A percentile compares a stretch with the other conserved stretches of the same genome.
Conservation (phyloP, 805 yeast species). For the Priceomyces castillae region DNA sequence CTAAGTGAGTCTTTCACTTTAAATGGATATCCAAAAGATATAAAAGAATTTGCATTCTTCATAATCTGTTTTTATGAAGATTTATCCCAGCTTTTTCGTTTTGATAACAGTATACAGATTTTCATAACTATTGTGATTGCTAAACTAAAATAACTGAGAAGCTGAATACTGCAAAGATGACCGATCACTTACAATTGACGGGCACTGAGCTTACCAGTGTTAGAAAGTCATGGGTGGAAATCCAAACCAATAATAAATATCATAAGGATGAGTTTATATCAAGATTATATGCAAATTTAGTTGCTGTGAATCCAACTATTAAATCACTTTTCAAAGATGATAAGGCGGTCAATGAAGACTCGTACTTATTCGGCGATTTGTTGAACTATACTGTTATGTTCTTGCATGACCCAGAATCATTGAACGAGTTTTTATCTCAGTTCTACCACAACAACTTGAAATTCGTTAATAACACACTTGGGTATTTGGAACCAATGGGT, state of each 20-base stretch:
- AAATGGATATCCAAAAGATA: slow-evolving; percentile 2
- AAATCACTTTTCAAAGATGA: slow-evolving; percentile 19
- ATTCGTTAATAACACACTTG: slow-evolving; percentile 21
- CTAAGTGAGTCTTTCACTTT: neutral
- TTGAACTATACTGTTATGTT: slow-evolving; percentile 31
- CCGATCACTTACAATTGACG: slow-evolving; percentile 4
- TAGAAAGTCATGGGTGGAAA: slow-evolving; percentile 33
- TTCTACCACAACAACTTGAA: slow-evolving; percentile 31
- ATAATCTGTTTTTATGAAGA: neutral
- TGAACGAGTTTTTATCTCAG: slow-evolving; percentile 33
- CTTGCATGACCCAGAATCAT: slow-evolving; percentile 23
- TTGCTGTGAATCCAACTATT: slow-evolving; percentile 28
- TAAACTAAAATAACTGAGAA: neutral
- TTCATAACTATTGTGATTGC: neutral
- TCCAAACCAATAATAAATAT: slow-evolving; percentile 26
- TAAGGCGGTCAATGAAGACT: slow-evolving; percentile 25
- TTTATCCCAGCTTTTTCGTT: neutral
- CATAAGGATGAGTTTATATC: slow-evolving; percentile 30
- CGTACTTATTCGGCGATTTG: slow-evolving; percentile 35
- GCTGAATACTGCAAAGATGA: slow-evolving; percentile 3
- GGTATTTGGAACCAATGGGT: slow-evolving; percentile 44
- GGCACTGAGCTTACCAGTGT: slow-evolving; percentile 18
- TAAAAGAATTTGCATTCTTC: slow-evolving; percentile 6
- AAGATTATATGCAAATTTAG: slow-evolving; percentile 32
- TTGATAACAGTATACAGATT: neutral